Evolutionary conservation across 768 basidiomycete species (phyloP), one percentile per base, ranked within the genome.

Genomic region (Hirschioporus abietinus): DNA sequence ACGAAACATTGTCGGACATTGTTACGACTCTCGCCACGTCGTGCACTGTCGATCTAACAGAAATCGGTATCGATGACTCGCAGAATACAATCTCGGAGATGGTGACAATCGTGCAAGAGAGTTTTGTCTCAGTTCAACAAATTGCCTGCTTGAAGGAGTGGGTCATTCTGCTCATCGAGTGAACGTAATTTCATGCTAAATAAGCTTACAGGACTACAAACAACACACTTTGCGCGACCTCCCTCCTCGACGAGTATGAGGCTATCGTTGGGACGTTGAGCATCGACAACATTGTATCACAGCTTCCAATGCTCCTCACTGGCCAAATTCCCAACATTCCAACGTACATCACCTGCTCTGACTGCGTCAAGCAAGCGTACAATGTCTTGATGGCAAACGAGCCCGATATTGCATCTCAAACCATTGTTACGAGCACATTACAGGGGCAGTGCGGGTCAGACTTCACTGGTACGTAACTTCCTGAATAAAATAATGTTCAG

Each of bases 111-210:
- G 81, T 90, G 23, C 79, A 90, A 71, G 70, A 72, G 59, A 80
- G 73, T 35, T 93, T 90, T 73, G 88, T 90, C 1, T 78, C 82
- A 1, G 78, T 79, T 3, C 81, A 89, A 64, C 74, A 88, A 68
- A 71, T 88, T 8, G 73, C 77, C 10, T 93, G 91, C 73, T 76
- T 92, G 71, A 81, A 86, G 66, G 83, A 90, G 91, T 92, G 72
- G 68, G 87, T 81, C 15, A 27, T 61, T 27, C 35, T 2, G 42
- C 4, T 20, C 20, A 2, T 15, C 42, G 12, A 52, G 12, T 6
- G 4, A 52, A 52, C 42, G 42, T 1, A 2, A 52, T 12, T 63
- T 42, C 66, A 20, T 12, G 23, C 60, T 66, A 34, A 62, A 67
- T 65, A 58, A 67, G 63, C 42, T 68, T 78, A 78, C 68, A 76